Conservation (phyloP, 495 filamentous ascomycete genomes). For the Penicillium angulare region DNA sequence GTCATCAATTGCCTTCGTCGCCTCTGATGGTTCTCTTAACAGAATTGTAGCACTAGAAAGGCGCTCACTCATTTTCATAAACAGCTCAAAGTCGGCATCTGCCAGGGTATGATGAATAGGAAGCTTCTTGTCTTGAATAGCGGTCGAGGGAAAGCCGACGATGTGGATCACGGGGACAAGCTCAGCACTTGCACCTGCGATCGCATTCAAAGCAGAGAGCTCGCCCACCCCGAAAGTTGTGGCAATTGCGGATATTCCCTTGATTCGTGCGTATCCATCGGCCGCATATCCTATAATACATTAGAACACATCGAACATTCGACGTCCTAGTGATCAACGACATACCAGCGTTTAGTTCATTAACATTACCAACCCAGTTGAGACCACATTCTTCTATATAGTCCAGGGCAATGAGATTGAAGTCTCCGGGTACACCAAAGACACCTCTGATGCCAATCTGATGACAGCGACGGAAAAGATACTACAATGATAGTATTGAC, state of each 20-base stretch:
- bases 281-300: slow-evolving; percentile 55
- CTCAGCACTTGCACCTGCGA: slow-evolving; percentile 72
- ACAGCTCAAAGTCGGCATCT: slow-evolving; percentile 35
- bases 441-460: slow-evolving; percentile 65
- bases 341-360: slow-evolving; percentile 71
- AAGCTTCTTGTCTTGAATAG: slow-evolving; percentile 19
- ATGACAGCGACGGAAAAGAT: slow-evolving; percentile 67
- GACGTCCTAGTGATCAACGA: neutral
- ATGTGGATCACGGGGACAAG: slow-evolving; percentile 78
- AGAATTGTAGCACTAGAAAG: slow-evolving; percentile 6
- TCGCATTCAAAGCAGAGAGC: slow-evolving; percentile 68
- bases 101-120: slow-evolving; percentile 41
- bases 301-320: neutral
- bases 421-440: slow-evolving; percentile 71
- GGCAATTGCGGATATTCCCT: slow-evolving; percentile 65
- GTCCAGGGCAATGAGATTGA: slow-evolving; percentile 67
- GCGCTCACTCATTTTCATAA: slow-evolving; percentile 27
- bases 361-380: slow-evolving; percentile 73
- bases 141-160: slow-evolving; percentile 52
- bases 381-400: slow-evolving; percentile 59
- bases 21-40: slow-evolving; percentile 3
- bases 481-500: slow-evolving; percentile 24
- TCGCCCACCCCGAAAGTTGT: slow-evolving; percentile 83
- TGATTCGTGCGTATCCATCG: slow-evolving; percentile 74
- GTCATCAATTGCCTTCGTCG: slow-evolving; percentile 9